These are phyloP conservation scores for Alnus rubra DNA, from an alignment of 306 rosid genomes.

Conservation along the genomic window DNA sequence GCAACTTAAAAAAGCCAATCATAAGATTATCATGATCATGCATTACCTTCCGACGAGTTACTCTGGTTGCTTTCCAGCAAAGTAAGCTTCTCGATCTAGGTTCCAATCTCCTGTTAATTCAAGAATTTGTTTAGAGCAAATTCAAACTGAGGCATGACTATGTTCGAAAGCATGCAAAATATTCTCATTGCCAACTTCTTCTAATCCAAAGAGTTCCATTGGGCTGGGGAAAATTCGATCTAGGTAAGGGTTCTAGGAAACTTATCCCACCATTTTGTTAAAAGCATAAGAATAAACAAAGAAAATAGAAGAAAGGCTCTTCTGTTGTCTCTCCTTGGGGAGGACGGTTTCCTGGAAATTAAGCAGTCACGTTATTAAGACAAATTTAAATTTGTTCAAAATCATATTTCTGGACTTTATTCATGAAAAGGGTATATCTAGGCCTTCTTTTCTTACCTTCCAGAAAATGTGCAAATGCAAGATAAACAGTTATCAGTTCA, in stretches of 20 bases:
- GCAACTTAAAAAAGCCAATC: not conserved
- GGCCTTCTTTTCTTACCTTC: not conserved
- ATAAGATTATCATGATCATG: conserved; percentile 15
- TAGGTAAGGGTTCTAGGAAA: conserved; percentile 13
- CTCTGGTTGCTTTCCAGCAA: conserved; percentile 90
- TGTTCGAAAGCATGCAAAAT: conserved; percentile 12
- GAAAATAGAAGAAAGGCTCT: not conserved
- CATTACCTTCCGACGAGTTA: conserved; percentile 77
- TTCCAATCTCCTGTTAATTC: conserved; percentile 78
- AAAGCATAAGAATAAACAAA: not conserved
- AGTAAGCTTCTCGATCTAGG: conserved; percentile 89
- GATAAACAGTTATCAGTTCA: not conserved
- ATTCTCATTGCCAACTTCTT: conserved; percentile 10
- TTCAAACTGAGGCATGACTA: conserved; percentile 15
- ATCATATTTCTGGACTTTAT: not conserved
- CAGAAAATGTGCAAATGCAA: not conserved
- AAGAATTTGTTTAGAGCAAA: conserved; percentile 22
- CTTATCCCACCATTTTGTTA: not conserved
- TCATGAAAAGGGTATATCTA: not conserved
- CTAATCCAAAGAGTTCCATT: not conserved
- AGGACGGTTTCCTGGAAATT: not conserved
- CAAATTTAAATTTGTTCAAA: not conserved
- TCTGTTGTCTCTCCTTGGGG: not conserved
- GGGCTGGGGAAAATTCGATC: conserved; percentile 1
- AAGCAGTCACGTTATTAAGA: not conserved